phyloP scores from a whole-genome alignment of 2,329 filamentous ascomycete genomes.

The Claviceps maximensis region DNA sequence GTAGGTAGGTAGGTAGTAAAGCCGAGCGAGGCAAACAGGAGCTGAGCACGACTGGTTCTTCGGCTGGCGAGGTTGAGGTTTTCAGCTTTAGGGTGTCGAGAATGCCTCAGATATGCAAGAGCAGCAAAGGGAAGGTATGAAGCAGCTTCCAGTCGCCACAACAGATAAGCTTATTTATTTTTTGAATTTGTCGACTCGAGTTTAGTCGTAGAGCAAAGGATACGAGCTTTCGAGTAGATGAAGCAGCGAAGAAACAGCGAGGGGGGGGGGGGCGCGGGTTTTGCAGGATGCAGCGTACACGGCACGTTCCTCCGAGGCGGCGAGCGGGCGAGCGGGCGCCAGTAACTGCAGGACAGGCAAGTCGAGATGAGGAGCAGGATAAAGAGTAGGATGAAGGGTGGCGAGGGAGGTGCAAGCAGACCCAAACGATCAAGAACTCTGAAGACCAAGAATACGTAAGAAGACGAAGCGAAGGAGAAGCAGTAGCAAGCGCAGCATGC shows the following conservation, averaged over 20 bases:
- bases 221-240: neutral
- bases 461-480: neutral
- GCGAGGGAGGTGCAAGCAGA: neutral
- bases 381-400: neutral
- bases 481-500: neutral
- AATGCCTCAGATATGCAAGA: neutral
- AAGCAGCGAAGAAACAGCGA: neutral
- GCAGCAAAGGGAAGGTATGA: neutral
- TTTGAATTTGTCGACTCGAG: neutral
- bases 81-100: neutral
- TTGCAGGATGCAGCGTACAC: neutral
- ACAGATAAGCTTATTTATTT: constrained; percentile 3
- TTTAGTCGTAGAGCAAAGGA: neutral
- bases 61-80: neutral
- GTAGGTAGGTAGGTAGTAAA: neutral
- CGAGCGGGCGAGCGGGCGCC: neutral
- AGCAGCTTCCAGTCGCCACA: neutral
- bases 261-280: neutral
- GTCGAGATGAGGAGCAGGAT: neutral
- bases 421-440: neutral
- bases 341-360: neutral
- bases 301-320: neutral
- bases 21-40: neutral
- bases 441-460: neutral
- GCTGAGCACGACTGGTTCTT: neutral